Conservation (phyloP, 1,139 yeast species). For the Suhomyces guaymorum region DNA sequence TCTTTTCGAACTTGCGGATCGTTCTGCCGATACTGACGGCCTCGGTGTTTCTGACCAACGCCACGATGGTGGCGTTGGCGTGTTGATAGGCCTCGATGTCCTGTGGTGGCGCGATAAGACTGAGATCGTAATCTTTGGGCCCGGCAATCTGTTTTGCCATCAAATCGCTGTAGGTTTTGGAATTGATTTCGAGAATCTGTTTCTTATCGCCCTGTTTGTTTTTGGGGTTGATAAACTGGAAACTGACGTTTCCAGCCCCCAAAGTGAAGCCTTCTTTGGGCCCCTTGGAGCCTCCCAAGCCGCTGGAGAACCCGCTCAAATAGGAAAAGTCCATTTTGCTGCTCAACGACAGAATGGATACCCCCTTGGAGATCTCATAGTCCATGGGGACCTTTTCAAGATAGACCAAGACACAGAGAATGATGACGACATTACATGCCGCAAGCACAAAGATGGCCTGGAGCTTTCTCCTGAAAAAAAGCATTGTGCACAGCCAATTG, state of each 20-base stretch:
- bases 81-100: constrained; percentile 32
- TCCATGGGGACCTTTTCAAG: constrained; percentile 2
- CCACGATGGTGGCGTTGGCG: constrained; percentile 74
- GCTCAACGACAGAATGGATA: constrained; percentile 13
- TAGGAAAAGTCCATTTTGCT: constrained; percentile 17
- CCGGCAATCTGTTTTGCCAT: constrained; percentile 39
- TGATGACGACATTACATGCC: constrained; percentile 2
- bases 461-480: not conserved
- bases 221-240: constrained; percentile 35
- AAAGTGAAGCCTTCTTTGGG: constrained; percentile 15
- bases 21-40: constrained; percentile 48
- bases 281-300: not conserved
- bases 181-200: constrained; percentile 36
- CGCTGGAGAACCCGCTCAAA: constrained; percentile 3
- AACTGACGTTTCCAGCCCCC: constrained; percentile 31
- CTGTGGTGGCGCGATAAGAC: constrained; percentile 33
- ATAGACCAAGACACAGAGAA: constrained; percentile 1
- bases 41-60: constrained; percentile 71
- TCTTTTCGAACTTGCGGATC: constrained; percentile 57
- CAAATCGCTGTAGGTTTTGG: constrained; percentile 32
- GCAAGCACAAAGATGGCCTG: constrained; percentile 1
- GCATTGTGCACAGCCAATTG: too few relatives aligned
- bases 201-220: constrained; percentile 29
- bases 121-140: constrained; percentile 50
- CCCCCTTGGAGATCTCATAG: not conserved